Evolutionary conservation across 2,329 filamentous ascomycete species (phyloP).

Genomic region (Colletotrichum simmondsii): DNA sequence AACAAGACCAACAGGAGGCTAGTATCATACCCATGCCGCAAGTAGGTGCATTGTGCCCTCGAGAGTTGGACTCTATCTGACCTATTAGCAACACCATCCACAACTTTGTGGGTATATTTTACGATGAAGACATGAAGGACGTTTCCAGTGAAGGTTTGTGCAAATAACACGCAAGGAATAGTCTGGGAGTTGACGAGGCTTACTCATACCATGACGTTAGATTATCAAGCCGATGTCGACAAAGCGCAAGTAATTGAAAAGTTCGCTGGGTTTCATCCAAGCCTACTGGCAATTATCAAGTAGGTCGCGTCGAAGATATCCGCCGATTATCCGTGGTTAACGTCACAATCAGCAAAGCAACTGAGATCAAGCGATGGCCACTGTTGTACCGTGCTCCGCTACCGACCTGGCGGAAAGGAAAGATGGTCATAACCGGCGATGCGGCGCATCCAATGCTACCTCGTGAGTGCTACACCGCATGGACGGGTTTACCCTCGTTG

Average conservation of each 20-base stretch:
- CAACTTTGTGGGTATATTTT: slow-evolving; percentile 47
- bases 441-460: slow-evolving; percentile 52
- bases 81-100: slow-evolving; percentile 42
- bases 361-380: slow-evolving; percentile 47
- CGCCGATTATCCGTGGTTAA: background rate
- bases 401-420: slow-evolving; percentile 44
- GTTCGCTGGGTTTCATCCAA: slow-evolving; percentile 43
- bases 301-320: slow-evolving; percentile 17
- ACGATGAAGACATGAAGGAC: slow-evolving; percentile 37
- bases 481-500: too few species aligned
- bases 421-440: slow-evolving; percentile 47
- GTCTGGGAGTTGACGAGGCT: too few species aligned
- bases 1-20: slow-evolving; percentile 38
- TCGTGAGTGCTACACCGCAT: slow-evolving; percentile 37
- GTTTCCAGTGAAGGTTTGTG: slow-evolving; percentile 27
- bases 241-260: slow-evolving; percentile 38
- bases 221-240: slow-evolving; percentile 36
- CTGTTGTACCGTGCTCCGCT: slow-evolving; percentile 47
- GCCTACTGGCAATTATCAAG: slow-evolving; percentile 42
- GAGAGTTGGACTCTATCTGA: background rate
- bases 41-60: slow-evolving; percentile 35
- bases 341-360: slow-evolving; percentile 43
- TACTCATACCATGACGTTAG: background rate
- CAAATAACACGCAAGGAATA: too few species aligned
- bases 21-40: slow-evolving; percentile 46